Base-by-base conservation (phyloP, 208 protist species). In the Acanthamoeba divionensis region DNA sequence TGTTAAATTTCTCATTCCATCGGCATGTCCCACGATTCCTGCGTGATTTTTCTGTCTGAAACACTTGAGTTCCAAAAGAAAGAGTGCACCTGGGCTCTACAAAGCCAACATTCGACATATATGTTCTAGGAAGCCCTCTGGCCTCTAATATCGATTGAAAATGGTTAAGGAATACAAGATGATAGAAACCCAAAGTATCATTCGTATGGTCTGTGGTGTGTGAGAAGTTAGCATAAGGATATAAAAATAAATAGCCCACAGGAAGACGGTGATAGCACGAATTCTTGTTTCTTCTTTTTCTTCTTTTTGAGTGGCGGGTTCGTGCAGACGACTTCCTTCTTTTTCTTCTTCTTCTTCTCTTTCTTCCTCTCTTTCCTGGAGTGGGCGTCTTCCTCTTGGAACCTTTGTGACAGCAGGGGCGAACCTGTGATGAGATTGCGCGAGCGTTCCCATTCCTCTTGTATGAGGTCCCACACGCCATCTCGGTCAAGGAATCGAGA, bases 321-420 rank as follows among this genome's bases (percentile, higher is more conserved):
- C 41, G 66, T 75, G 66, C 66, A 75, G 26, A 75, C 66, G 18
- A 75, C 66, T n/a, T 75, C 66, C 66, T 75, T 75, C 66, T 75
- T 67, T 31, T 57, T 67, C 62, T 75, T 75, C 52, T 75, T 75
- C 31, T 75, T 75, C 66, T 75, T 75, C 66, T 75, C 52, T 13
- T 45, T 38, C 2, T 41, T 38, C 18, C 21, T 21, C 9, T 75
- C 66, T n/a, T 75, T 45, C 24, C 52, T 45, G 52, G 63, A 29
- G 55, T 10, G 9, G 26, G 55, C 55, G 9, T 65, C 24, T 65
- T 65, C 33, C 7, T 33, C 15, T 18, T 75, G 31, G 41, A 54
- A 45, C 36, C 52, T 36, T 4, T 5, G 66, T 33, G 38, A 38
- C 8, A 41, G 63, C 63, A 48, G 21, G 24, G 12, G 36, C 13